Evolutionary conservation across 2,329 filamentous ascomycete species (phyloP).

Genomic region (Pyricularia sp.): DNA sequence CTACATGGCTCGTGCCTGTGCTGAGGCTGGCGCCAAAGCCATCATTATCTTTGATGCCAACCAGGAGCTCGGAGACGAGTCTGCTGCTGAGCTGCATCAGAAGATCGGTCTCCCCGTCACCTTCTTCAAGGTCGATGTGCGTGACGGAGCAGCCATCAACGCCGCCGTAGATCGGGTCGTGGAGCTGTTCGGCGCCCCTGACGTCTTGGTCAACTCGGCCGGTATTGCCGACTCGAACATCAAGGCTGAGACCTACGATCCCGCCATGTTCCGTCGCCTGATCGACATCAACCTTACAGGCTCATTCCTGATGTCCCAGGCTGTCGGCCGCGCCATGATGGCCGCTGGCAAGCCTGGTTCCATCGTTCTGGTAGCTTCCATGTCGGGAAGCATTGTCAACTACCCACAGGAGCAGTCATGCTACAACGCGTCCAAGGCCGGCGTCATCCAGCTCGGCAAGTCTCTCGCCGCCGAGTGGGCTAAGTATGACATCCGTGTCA

Average conservation of each 20-base stretch:
- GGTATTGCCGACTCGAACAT: constrained; percentile 80
- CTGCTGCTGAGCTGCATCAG: constrained; percentile 59
- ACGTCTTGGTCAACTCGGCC: constrained; percentile 71
- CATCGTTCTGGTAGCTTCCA: constrained; percentile 69
- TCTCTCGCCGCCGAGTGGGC: constrained; percentile 80
- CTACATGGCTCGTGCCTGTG: constrained; percentile 69
- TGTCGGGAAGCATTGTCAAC: constrained; percentile 80
- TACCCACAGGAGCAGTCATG: constrained; percentile 75
- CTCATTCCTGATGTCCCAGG: constrained; percentile 67
- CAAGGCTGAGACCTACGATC: constrained; percentile 69
- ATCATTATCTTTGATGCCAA: constrained; percentile 71
- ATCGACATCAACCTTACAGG: constrained; percentile 79
- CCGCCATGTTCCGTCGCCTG: constrained; percentile 66
- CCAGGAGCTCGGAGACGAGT: constrained; percentile 61
- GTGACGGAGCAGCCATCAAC: constrained; percentile 60
- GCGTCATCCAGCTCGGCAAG: constrained; percentile 68
- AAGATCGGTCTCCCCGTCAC: constrained; percentile 65
- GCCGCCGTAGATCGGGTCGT: constrained; percentile 59
- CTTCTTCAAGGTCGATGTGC: constrained; percentile 74
- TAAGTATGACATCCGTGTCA: constrained; percentile 70
- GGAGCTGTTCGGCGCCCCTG: constrained; percentile 57
- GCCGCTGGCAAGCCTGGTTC: constrained; percentile 59
- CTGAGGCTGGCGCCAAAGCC: constrained; percentile 65
- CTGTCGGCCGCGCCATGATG: constrained; percentile 67
- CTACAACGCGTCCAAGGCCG: constrained; percentile 80